phyloP scores from a whole-genome alignment of 345 rosid genomes.

The Syzygium oleosum region DNA sequence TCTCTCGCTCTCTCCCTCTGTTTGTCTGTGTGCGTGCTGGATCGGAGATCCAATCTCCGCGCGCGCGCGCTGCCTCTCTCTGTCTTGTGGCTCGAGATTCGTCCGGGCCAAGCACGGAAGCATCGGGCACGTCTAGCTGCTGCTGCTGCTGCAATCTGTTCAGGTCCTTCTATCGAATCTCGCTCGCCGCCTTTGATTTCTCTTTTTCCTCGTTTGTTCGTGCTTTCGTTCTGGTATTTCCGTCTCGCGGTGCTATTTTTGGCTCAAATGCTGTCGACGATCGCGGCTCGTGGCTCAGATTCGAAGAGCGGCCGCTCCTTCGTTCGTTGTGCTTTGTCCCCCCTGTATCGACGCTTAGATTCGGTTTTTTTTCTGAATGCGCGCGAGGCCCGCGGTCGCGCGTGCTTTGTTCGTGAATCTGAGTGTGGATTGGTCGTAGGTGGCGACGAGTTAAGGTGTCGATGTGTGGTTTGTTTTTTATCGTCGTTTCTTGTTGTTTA shows the following conservation, averaged over 20 bases:
- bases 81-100: conserved; percentile 71
- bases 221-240: not conserved
- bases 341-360: not conserved
- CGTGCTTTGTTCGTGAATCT: not conserved
- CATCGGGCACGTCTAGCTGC: conserved; percentile 16
- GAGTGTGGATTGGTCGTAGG: not conserved
- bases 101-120: conserved; percentile 80
- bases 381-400: not conserved
- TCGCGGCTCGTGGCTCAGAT: not conserved
- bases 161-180: conserved; percentile 2
- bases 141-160: not conserved
- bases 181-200: not conserved
- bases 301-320: not conserved
- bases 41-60: conserved; percentile 37
- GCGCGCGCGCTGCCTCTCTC: not conserved
- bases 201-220: conserved; percentile 5
- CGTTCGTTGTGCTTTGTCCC: not conserved
- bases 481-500: conserved; percentile 1
- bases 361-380: not conserved
- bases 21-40: conserved; percentile 4
- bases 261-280: not conserved
- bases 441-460: not conserved
- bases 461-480: not conserved
- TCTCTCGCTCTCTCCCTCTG: not conserved
- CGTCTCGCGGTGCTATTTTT: too few relatives aligned